Evolutionary conservation across 2,329 filamentous ascomycete genomes (phyloP), one percentile per base, ranked within the genome.

Genomic region (Xylariales sp.): DNA sequence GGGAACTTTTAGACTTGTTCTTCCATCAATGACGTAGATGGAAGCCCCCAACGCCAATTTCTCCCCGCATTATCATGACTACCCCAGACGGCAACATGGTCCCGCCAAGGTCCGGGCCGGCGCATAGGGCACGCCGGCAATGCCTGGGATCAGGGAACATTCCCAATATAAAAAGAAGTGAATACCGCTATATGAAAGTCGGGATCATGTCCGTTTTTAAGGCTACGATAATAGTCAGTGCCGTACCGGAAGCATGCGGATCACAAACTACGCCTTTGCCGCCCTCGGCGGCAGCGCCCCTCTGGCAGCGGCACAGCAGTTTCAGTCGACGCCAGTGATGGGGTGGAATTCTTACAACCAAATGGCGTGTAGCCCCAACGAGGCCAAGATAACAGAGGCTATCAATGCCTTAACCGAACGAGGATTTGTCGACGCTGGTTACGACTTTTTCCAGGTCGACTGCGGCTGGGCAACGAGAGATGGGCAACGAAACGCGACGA

Each of bases 301-400:
- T 48, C 36, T 65, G 50, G 62, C 36, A 10, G 36, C 14, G 18
- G 56, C 41, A 54, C 65, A 68, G 12, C 16, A 23, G 39, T 68
- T 68, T 41, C 65, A 68, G 50, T 60, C 55, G 46, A 68, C 65
- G 36, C 65, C 65, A 23, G 65, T 68, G 10, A 61, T 68, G 62
- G 65, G 65, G 2, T 68, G 56, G 61, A 68, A 68, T 23, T 68
- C 65, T 12, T 68, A 68, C 36, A 68, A 68, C 39, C 65, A 68
- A 30, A 32, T 68, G 55, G 65, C 61, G 5, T 68, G 65, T 41
- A 65, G 65, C 18, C 61, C 61, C 36, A 56, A 32, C 23, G 62
- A 61, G 0, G 16, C 56, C 28, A 8, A 6, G 23, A 68, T 68
- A 9, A 68, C 49, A 0, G 45, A 45, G 28, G 61, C 65, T 14